Base-by-base conservation (phyloP, 2,329 filamentous ascomycete genomes). In the Stachybotrys chlorohalonatus region DNA sequence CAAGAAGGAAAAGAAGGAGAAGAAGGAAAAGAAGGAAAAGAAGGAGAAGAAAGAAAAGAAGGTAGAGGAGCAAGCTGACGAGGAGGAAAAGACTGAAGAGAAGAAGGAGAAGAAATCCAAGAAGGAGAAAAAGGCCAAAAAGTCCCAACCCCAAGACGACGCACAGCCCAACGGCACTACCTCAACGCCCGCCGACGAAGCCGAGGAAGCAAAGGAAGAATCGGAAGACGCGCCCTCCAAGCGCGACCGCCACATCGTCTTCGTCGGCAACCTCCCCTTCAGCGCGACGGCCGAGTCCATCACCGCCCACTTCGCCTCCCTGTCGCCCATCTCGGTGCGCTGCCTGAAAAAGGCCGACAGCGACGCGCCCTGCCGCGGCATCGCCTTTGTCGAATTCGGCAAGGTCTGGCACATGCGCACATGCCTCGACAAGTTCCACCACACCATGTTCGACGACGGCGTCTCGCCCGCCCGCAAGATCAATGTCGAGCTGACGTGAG, bases 361-460 rank as follows among this genome's bases (percentile, higher is more conserved):
- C 59, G 78, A 81, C 11, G 77, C 75, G 54, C 62, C 84, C 60
- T 86, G 83, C 65, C 86, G 86, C 61, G 89, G 90, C 42, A 87
- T 88, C 64, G 90, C 89, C 6, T 95, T 96, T 70, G 77, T 97
- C 62, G 93, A 97, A 71, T 97, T 96, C 67, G 84, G 84, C 59
- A 81, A 84, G 61, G 95, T 86, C 73, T 88, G 92, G 71, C 84
- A 87, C 67, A 95, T 96, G 90, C 89, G 95, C 77, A 94, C 90
- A 36, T 95, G 90, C 66, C 78, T 97, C 57, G 89, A 92, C 71
- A 84, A 90, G 59, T 93, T 93, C 73, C 92, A 97, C 73, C 92
- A 96, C 73, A 87, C 84, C 56, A 79, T 80, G 59, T 95, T 96
- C 67, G 71, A 77, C 67, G 76, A 85, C 70, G 74, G 76, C 59